Base-by-base conservation (phyloP, 352 stramenopile species). In the Phytophthora lateralis region DNA sequence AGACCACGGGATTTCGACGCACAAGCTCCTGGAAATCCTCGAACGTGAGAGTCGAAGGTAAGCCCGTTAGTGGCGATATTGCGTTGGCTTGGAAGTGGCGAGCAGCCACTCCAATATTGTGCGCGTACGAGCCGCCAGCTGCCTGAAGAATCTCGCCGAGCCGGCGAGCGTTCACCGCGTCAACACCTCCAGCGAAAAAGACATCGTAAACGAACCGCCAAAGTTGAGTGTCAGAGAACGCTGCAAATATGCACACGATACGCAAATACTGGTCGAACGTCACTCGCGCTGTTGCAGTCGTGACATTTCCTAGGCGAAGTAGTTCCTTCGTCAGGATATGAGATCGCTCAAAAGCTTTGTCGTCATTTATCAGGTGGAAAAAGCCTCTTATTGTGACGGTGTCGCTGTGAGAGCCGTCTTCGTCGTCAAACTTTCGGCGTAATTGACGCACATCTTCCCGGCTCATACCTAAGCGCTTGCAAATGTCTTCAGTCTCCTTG, bases 131-230 rank as follows among this genome's bases (percentile, higher is more conserved):
- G 0, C 53, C 71, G 7, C 73, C 59, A 15, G 82, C 68, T 2
- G 73, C 58, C 21, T 88, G 72, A 9, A 90, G 50, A 18, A 86
- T 62, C 15, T 76, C 35, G 7, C 63, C 65, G 8, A 88, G 60
- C 10, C 72, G 72, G 8, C 64, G 53, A 18, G 85, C 72, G 14
- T 79, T 78, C 11, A 55, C 35, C 7, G 30, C 15, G 54, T 71
- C 37, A 67, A 64, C 27, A 51, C 62, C 59, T 45, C 53, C 73
- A 48, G 70, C 49, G 3, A 63, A 79, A 50, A 82, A 86, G 6
- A 77, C 63, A 30, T 82, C 55, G 52, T 80, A 89, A 61, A 88
- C 78, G 52, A 88, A 90, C n/a, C 72, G 70, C 49, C 84, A 70
- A 24, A 89, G 26, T 34, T 90, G 54, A 1, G 61, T 41, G 32